These are phyloP conservation scores for Phytophthora multivora DNA, from an alignment of 352 stramenopile genomes.

Conservation along the genomic window DNA sequence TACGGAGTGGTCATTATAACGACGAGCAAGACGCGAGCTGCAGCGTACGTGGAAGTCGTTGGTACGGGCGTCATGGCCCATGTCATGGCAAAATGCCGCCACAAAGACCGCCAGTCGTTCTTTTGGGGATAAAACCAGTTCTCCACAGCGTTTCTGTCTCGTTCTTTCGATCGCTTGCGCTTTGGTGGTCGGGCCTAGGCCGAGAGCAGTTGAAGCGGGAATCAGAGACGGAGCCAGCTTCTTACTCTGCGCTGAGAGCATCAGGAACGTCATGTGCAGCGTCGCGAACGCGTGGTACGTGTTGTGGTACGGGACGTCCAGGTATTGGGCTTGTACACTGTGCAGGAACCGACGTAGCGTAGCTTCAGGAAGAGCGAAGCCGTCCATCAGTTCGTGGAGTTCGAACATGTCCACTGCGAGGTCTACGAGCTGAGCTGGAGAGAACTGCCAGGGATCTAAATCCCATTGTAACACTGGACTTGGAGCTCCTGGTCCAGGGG, in stretches of 20 bases:
- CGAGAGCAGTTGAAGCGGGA: constrained; percentile 23
- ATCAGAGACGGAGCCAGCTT: constrained; percentile 28
- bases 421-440: constrained; percentile 67
- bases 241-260: constrained; percentile 63
- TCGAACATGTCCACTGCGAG: constrained; percentile 77
- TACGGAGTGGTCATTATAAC: constrained; percentile 90
- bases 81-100: constrained; percentile 84
- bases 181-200: constrained; percentile 23
- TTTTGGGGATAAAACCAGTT: constrained; percentile 49
- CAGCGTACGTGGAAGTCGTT: constrained; percentile 90
- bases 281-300: constrained; percentile 86
- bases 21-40: constrained; percentile 73
- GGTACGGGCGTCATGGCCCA: constrained; percentile 88
- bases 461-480: constrained; percentile 48
- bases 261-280: constrained; percentile 80
- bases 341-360: constrained; percentile 75
- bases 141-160: constrained; percentile 30
- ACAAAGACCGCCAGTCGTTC: constrained; percentile 83
- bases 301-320: constrained; percentile 88
- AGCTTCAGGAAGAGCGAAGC: constrained; percentile 55
- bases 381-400: constrained; percentile 63
- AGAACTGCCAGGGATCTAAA: constrained; percentile 66
- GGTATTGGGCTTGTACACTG: constrained; percentile 74
- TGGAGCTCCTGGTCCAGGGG: constrained; percentile 12
- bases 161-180: constrained; percentile 23